Evolutionary conservation across 306 rosid genomes (phyloP).

Genomic region (Prunus dulcis): DNA sequence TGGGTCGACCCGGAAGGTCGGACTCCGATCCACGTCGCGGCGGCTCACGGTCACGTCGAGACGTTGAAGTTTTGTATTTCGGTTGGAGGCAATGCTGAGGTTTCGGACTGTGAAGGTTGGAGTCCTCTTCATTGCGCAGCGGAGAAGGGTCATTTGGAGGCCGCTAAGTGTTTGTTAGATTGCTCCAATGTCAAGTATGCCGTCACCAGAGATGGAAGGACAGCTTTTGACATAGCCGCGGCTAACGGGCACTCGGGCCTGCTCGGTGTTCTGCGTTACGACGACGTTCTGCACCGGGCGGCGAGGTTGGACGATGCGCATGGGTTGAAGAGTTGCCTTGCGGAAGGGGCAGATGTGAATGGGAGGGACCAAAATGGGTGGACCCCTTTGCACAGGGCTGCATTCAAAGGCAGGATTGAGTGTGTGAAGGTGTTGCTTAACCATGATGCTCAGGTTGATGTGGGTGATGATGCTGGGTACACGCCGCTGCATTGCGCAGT

Average conservation of each 20-base stretch:
- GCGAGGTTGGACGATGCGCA: constrained; percentile 57
- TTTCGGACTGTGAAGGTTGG: constrained; percentile 42
- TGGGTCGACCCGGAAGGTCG: constrained; percentile 36
- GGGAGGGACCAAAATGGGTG: constrained; percentile 81
- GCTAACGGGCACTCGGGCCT: constrained; percentile 49
- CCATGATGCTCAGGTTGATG: constrained; percentile 63
- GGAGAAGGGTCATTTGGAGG: constrained; percentile 46
- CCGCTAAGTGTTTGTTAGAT: constrained; percentile 46
- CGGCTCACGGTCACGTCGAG: constrained; percentile 46
- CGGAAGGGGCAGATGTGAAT: constrained; percentile 56
- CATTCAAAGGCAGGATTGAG: constrained; percentile 73
- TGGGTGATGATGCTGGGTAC: constrained; percentile 57
- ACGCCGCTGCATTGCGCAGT: constrained; percentile 72
- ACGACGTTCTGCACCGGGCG: constrained; percentile 56
- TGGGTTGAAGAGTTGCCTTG: constrained; percentile 50
- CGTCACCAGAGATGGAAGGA: constrained; percentile 46
- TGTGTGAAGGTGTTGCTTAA: constrained; percentile 58
- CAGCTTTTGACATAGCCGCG: constrained; percentile 52
- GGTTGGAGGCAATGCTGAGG: constrained; percentile 49
- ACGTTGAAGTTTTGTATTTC: constrained; percentile 41
- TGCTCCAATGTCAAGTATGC: constrained; percentile 54
- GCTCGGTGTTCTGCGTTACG: constrained; percentile 43
- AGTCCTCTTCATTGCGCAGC: constrained; percentile 77
- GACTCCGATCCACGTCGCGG: constrained; percentile 66
- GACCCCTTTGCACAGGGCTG: constrained; percentile 84